phyloP scores from a whole-genome alignment of 1,284 basidiomycete species.

The Cryptococcus sp. region DNA sequence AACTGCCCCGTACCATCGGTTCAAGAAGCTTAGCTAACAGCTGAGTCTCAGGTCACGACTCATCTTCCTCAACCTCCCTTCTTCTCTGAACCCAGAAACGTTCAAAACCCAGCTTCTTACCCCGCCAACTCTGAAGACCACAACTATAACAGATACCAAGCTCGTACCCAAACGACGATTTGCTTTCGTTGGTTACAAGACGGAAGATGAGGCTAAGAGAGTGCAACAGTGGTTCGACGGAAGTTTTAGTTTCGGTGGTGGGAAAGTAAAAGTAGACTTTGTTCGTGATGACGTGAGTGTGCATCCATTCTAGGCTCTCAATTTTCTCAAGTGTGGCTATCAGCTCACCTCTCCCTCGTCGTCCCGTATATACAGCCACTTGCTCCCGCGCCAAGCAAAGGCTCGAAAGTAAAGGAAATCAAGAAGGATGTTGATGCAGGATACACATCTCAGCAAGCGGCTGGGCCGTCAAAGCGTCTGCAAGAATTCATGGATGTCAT shows the following conservation, averaged over 20 bases:
- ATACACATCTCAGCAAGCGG: constrained; percentile 8
- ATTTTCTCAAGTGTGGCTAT: background rate
- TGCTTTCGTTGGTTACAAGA: constrained; percentile 90
- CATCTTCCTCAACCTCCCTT: constrained; percentile 84
- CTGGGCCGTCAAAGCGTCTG: constrained; percentile 65
- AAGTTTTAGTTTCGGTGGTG: constrained; percentile 72
- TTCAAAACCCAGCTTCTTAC: constrained; percentile 60
- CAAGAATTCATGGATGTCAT: constrained; percentile 57
- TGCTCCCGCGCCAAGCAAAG: constrained; percentile 30
- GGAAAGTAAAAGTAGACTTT: constrained; percentile 72
- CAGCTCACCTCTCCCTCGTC: background rate
- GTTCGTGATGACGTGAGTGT: constrained; percentile 65
- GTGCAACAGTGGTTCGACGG: constrained; percentile 84
- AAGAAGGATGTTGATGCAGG: constrained; percentile 1
- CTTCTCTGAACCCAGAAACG: constrained; percentile 60
- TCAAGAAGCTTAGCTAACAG: background rate
- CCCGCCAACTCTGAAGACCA: constrained; percentile 34
- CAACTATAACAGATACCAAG: constrained; percentile 78
- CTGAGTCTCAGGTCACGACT: constrained; percentile 70
- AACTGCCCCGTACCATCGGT: background rate
- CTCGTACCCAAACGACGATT: constrained; percentile 82
- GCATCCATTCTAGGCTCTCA: too few relatives aligned
- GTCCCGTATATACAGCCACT: constrained; percentile 20
- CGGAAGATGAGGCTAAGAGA: constrained; percentile 69
- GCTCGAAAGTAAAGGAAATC: constrained; percentile 57